Conservation (phyloP, 2,329 filamentous ascomycete genomes). For the Byssoonygena ceratinophila region DNA sequence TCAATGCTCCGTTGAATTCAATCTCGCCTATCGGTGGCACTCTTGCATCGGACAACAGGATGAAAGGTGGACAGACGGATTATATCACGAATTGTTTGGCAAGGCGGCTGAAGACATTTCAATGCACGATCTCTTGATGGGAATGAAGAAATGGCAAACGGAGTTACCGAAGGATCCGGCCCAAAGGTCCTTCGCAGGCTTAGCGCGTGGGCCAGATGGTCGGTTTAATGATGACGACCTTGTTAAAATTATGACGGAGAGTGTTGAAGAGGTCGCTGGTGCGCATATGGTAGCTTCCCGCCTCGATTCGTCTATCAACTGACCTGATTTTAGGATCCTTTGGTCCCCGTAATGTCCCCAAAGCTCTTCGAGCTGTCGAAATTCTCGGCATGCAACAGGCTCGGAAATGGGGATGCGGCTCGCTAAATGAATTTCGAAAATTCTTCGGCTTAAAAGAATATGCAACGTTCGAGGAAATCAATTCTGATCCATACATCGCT, state of each 20-base stretch:
- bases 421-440: constrained; percentile 48
- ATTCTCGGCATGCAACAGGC: constrained; percentile 69
- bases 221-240: constrained; percentile 59
- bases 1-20: constrained; percentile 45
- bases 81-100: constrained; percentile 37
- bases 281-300: constrained; percentile 23
- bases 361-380: constrained; percentile 62
- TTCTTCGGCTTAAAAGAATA: constrained; percentile 52
- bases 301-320: too few relatives aligned
- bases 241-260: constrained; percentile 52
- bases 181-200: constrained; percentile 51
- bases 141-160: constrained; percentile 48
- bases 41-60: constrained; percentile 58
- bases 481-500: constrained; percentile 46
- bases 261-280: constrained; percentile 60
- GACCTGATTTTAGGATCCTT: constrained; percentile 26
- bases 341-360: constrained; percentile 60
- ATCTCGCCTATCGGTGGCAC: constrained; percentile 47
- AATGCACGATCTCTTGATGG: constrained; percentile 30
- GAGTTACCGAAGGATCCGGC: constrained; percentile 50
- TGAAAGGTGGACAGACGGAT: constrained; percentile 60
- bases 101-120: constrained; percentile 18
- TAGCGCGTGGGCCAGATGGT: constrained; percentile 51
- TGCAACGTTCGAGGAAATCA: constrained; percentile 50
- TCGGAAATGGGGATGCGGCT: constrained; percentile 50